Base-by-base conservation (phyloP, 805 yeast genomes). In the Ogataea trehaloabstinens region DNA sequence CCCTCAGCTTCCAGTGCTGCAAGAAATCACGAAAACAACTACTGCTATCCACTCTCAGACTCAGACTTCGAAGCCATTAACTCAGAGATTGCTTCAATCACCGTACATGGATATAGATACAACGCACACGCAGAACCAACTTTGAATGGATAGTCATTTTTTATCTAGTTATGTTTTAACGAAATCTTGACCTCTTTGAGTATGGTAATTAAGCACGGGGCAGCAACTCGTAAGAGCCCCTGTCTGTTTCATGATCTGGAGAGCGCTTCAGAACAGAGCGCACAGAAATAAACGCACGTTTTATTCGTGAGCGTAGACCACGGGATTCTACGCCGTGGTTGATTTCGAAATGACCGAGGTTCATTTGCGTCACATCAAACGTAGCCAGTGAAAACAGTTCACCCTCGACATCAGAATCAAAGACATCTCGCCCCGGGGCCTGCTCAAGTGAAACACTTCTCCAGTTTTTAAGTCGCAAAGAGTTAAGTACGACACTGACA, bases 401-500 rank as follows among this genome's bases (percentile, higher is more conserved):
- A 4, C 38, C 39, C 29, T 53, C 50, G 35, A 46, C 29, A 37
- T 47, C 49, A 5, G 33, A 11, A 25, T 42, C 41, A 3, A 38
- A 29, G 1, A 19, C 16, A 17, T 34, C 41, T 17, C 40, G 45
- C 28, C 21, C 18, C 27, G 21, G 5, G 21, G 5, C 12, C 15
- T 15, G 15, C 21, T 19, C 31, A 46, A 22, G 16, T 28, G 37
- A 2, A 45, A 45, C 37, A 36, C 19, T 10, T 24, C 52, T 71
- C 89, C 91, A 88, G 33, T 66, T 64, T 55, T 83, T 85, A 51
- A 91, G 67, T 52, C 78, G 58, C 43, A 91, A 67, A 0, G 96
- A 88, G 45, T 85, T 85, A 32, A 82, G 52, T 19, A 93, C 90
- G 17, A 91, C 98, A 51, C 95, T 85, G 2, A 88, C 81, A 1